Conservation (phyloP, 306 rosid species). For the Casuarina cunninghamiana region DNA sequence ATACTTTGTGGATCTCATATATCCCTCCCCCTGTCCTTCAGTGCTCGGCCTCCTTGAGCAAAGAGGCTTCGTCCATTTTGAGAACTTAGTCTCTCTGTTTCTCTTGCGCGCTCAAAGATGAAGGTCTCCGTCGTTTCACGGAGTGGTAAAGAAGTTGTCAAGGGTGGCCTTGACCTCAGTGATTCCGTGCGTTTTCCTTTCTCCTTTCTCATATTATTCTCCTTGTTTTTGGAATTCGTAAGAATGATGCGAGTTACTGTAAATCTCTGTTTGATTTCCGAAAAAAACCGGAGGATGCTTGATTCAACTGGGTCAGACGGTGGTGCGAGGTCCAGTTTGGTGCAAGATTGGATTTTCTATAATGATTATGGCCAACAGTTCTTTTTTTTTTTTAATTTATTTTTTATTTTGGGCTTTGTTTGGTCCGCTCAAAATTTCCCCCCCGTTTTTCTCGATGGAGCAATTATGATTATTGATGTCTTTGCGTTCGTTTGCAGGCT, state of each 20-base stretch:
- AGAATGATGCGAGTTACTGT: neutral
- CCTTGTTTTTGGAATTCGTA: neutral
- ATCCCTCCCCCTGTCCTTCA: neutral
- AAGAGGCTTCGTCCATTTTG: slow-evolving; percentile 22
- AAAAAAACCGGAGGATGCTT: neutral
- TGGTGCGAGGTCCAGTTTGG: neutral
- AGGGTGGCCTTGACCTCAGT: slow-evolving; percentile 74
- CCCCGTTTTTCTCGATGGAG: neutral
- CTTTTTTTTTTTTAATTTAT: neutral
- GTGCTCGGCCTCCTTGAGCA: neutral
- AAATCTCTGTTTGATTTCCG: slow-evolving; percentile 4
- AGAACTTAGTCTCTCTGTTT: slow-evolving; percentile 25
- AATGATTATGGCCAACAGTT: neutral
- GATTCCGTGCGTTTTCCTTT: slow-evolving; percentile 64
- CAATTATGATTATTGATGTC: slow-evolving; percentile 20
- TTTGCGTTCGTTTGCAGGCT: slow-evolving; percentile 54
- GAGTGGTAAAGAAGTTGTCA: slow-evolving; percentile 75
- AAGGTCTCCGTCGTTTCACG: slow-evolving; percentile 79
- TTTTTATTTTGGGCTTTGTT: neutral
- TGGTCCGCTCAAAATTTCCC: neutral
- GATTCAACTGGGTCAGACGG: slow-evolving; percentile 4
- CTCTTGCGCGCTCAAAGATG: slow-evolving; percentile 45
- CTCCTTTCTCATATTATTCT: neutral
- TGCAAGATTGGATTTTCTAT: slow-evolving; percentile 2
- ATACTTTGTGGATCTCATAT: slow-evolving; percentile 18